Percentiles rank a stretch among this genome's conserved stretches.
Evolutionary conservation across 2,329 filamentous ascomycete species (phyloP).

Genomic region (Talaromyces sp.): DNA sequence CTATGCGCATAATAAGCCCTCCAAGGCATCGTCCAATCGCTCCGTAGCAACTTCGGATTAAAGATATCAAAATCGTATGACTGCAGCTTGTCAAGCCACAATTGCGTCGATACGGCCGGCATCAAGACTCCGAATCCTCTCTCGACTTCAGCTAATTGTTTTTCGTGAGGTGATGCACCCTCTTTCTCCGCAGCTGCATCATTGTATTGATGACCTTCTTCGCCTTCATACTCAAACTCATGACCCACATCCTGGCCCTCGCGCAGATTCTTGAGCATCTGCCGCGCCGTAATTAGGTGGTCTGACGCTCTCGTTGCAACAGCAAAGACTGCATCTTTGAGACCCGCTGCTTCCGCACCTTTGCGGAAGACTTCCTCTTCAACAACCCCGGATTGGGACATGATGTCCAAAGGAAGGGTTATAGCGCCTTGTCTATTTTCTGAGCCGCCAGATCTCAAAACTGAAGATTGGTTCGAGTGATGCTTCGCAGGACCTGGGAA

Average conservation of each 20-base stretch:
- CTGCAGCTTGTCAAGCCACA: constrained; percentile 77
- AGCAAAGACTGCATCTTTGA: constrained; percentile 85
- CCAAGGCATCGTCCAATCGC: constrained; percentile 85
- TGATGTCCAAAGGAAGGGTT: constrained; percentile 81
- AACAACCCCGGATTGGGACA: constrained; percentile 74
- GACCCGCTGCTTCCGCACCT: constrained; percentile 71
- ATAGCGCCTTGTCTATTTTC: constrained; percentile 60
- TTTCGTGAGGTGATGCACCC: constrained; percentile 22
- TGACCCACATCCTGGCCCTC: constrained; percentile 74
- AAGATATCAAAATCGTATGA: constrained; percentile 81
- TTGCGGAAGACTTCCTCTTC: constrained; percentile 87
- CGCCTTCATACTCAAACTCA: constrained; percentile 81
- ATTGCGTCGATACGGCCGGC: constrained; percentile 70
- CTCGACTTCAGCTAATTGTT: constrained; percentile 53
- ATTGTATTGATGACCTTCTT: constrained; percentile 62
- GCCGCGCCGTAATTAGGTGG: constrained; percentile 86
- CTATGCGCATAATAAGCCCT: constrained; percentile 63
- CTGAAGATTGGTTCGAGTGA: constrained; percentile 49
- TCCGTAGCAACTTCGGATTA: constrained; percentile 58
- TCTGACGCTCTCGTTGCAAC: constrained; percentile 94
- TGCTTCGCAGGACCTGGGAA: constrained; percentile 64
- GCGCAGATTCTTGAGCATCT: constrained; percentile 80
- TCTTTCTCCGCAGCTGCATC: constrained; percentile 3
- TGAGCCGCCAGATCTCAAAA: constrained; percentile 39
- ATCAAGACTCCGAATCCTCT: constrained; percentile 75